These are phyloP conservation scores for Hygrophorus pudorinus DNA, from an alignment of 768 basidiomycete species.

Conservation along the genomic window DNA sequence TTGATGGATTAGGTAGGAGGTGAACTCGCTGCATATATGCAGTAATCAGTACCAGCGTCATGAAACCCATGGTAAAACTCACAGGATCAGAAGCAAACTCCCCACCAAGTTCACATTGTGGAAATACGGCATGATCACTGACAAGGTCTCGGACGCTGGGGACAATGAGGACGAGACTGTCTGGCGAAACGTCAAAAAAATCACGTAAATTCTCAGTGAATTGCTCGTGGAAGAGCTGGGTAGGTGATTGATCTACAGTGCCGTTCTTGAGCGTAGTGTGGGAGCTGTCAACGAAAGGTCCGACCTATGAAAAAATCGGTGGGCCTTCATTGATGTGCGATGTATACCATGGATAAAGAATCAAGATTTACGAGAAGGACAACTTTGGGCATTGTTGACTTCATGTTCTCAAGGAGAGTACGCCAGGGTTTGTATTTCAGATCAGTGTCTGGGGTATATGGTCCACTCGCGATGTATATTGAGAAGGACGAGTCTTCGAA, in stretches of 20 bases:
- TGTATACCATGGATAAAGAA: neutral
- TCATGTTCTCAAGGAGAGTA: constrained; percentile 51
- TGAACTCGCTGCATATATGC: constrained; percentile 49
- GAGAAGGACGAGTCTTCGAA: constrained; percentile 33
- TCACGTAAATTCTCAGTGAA: constrained; percentile 47
- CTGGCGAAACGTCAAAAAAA: constrained; percentile 52
- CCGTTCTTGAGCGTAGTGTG: constrained; percentile 73
- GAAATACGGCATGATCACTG: constrained; percentile 73
- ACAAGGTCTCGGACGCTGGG: constrained; percentile 79
- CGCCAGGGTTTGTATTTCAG: constrained; percentile 66
- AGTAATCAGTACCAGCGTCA: neutral
- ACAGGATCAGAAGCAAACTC: constrained; percentile 44
- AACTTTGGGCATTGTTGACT: constrained; percentile 57
- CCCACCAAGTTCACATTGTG: constrained; percentile 57
- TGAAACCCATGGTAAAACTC: constrained; percentile 13
- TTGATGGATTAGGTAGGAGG: constrained; percentile 78
- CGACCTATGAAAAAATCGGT: constrained; percentile 43
- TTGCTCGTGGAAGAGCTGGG: constrained; percentile 56
- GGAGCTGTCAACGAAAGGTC: constrained; percentile 79
- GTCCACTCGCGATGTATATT: constrained; percentile 73
- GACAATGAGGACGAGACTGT: constrained; percentile 65
- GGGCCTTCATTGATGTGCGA: neutral
- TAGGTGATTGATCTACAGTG: constrained; percentile 54
- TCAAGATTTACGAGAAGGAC: constrained; percentile 55
- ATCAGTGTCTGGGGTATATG: constrained; percentile 75